Evolutionary conservation across 2,329 filamentous ascomycete genomes (phyloP), one percentile per base, ranked within the genome.

Genomic region (Cladophialophora yegresii): DNA sequence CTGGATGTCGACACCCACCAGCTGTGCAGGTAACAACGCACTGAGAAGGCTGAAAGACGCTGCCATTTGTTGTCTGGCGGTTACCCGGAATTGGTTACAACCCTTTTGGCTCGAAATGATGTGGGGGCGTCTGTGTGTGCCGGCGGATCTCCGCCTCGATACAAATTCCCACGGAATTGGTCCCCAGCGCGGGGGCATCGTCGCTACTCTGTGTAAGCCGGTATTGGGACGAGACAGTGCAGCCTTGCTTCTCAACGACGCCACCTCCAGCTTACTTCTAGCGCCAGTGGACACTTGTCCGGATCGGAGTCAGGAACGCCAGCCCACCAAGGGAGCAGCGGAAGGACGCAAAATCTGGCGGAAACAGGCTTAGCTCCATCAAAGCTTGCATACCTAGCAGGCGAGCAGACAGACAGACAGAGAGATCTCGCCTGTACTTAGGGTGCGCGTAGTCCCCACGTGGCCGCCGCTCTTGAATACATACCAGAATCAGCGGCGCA

Each of bases 11-110:
- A 51, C 49, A 20, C 10, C 20, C 22, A 51, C n/a, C 16, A 9
- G 16, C n/a, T n/a, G 16, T 2, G 13, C 51, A 54, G 13, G 36
- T 33, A 16, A 43, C 36, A 16, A n/a, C 13, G 16, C 20, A 28
- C 28, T 16, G 51, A 20, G 23, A 16, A 54, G 51, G 51, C 51
- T 54, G 51, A 54, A 54, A 54, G 26, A 3, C 5, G 28, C 16
- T 5, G 28, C 28, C 20, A 23, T 50, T 13, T 28, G 47, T 28
- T 54, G 51, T 8, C 10, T 22, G 8, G 51, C 16, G 13, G 51
- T 30, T 33, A 30, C 28, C 51, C 51, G 28, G 51, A 54, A 54
- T 30, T 33, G 28, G 51, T 54, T 54, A 54, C 51, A 30, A 54
- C 51, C 51, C 51, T 23, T 26, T 54, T 54, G 22, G 51, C 23